Evolutionary conservation across 1,284 basidiomycete genomes (phyloP).

Genomic region (Ceratobasidium sp.): DNA sequence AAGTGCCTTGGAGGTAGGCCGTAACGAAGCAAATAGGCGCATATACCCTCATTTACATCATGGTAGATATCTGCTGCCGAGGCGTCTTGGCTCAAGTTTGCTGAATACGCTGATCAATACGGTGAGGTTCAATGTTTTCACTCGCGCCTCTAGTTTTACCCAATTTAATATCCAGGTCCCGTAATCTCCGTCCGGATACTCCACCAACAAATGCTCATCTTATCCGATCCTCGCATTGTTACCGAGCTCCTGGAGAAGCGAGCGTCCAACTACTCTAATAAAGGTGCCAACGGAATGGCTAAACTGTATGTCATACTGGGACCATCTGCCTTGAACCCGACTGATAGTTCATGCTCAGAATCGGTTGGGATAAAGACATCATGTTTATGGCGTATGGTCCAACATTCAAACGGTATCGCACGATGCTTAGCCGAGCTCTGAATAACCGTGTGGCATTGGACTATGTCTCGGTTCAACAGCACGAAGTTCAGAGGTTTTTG

Average conservation of each 20-base stretch:
- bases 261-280: constrained; percentile 5
- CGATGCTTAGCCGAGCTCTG: constrained; percentile 4
- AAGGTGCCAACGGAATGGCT: not conserved
- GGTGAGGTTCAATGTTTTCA: not conserved
- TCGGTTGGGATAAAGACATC: constrained; percentile 11
- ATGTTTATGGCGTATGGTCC: constrained; percentile 14
- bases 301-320: not conserved
- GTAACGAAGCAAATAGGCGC: not conserved
- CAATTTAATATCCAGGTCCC: not conserved
- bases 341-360: not conserved
- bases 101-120: constrained; percentile 12
- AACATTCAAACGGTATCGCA: constrained; percentile 14
- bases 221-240: not conserved
- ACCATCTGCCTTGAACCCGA: not conserved
- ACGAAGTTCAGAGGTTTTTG: constrained; percentile 9
- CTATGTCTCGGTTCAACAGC: not conserved
- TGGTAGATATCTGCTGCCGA: not conserved
- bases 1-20: not conserved
- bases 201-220: not conserved
- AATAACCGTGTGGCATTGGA: constrained; percentile 7
- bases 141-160: not conserved
- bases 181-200: not conserved
- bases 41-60: not conserved
- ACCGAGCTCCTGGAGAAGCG: not conserved
- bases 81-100: constrained; percentile 6